Evolutionary conservation across 495 filamentous ascomycete species (phyloP), one percentile per base, ranked within the genome.

Genomic region (Letharia columbiana): DNA sequence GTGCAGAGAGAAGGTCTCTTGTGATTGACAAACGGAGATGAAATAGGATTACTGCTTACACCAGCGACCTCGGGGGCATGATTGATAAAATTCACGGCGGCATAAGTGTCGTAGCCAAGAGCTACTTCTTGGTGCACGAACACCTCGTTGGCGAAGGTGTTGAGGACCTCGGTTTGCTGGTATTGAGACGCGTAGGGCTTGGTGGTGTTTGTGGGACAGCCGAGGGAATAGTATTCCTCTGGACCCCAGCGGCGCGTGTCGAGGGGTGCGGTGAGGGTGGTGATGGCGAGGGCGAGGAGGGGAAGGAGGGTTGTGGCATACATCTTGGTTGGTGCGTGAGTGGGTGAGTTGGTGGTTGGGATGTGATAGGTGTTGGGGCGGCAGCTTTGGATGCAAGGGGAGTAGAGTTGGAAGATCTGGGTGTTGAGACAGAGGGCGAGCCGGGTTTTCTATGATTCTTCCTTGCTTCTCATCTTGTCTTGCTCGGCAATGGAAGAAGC

Each of bases 251-350:
- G 35, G 28, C 60, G 60, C 39, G 40, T 49, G 23, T 61, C 40
- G 12, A 49, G 13, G 37, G 44, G 35, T 17, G 60, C 44, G 2
- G 65, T 39, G 56, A 74, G 70, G 0, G 72, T 75, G 3, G 65
- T 61, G 11, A 73, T 65, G 60, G 60, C 60, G 72, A 79, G 39
- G 12, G 44, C 13, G 18, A 61, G 20, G 23, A 35, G 0, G 39
- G 60, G 60, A 8, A 61, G 60, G 39, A 61, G 37, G 74, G 59
- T 80, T 75, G 2, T 76, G 74, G n/a, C 69, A 37, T 57, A 17
- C 54, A 57, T 57, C 20, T 15, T 35, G 52, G 13, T 35, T 0
- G 52, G 3, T 35, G 0, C 0, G 23, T 28, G 23, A 28, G 23
- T 28, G 23, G 23, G 23, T 28, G 23, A 28, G 23, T 28, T 28